These are phyloP conservation scores for Osmozyma mogii DNA, from an alignment of 805 yeast species.

Conservation along the genomic window DNA sequence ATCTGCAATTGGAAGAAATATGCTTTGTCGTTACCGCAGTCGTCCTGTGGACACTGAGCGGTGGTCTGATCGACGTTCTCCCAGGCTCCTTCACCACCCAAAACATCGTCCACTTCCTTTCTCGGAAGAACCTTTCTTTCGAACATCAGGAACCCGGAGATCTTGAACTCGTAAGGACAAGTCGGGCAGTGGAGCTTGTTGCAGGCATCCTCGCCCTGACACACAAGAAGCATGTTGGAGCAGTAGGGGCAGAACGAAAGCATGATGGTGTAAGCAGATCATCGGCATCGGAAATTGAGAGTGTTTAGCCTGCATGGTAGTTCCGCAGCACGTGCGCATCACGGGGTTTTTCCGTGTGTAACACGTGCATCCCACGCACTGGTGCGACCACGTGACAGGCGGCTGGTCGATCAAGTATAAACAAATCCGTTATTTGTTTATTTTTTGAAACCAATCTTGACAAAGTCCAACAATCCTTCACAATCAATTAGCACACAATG, in stretches of 20 bases:
- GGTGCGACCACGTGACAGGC: no score
- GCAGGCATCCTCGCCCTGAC: slow-evolving; percentile 44
- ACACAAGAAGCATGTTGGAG: slow-evolving; percentile 7
- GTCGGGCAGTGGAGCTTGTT: slow-evolving; percentile 82
- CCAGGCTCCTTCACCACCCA: slow-evolving; percentile 98
- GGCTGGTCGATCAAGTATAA: no score
- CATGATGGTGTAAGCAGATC: no score
- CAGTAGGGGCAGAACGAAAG: slow-evolving; percentile 40
- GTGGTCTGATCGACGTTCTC: slow-evolving; percentile 95
- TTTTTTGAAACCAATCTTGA: no score
- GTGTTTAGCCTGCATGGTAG: no score
- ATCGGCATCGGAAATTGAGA: no score
- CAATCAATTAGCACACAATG: no score
- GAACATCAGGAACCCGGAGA: slow-evolving; percentile 72
- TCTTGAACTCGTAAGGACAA: slow-evolving; percentile 92
- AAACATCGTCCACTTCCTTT: slow-evolving; percentile 90
- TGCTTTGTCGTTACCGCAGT: slow-evolving; percentile 84
- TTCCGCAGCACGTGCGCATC: no score
- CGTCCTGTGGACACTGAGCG: slow-evolving; percentile 84
- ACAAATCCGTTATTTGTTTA: no score
- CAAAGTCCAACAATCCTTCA: no score
- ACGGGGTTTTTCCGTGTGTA: no score
- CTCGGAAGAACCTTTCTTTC: slow-evolving; percentile 78
- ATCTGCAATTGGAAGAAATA: slow-evolving; percentile 96
- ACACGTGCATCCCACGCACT: no score